Base-by-base conservation (phyloP, 345 rosid genomes). In the Turritis glabra region DNA sequence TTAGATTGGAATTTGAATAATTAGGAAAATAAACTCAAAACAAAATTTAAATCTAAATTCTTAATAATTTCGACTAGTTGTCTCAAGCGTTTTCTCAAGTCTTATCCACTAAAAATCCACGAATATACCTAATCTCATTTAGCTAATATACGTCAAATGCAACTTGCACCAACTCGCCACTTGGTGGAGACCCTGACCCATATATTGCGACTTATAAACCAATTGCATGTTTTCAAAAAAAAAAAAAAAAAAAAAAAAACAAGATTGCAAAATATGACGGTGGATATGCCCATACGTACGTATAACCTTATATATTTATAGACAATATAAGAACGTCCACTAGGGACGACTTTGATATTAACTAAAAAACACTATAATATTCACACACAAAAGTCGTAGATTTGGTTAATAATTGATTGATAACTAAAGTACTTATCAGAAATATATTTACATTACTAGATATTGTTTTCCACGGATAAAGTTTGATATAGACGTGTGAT, bases 121-220 rank as follows among this genome's bases (percentile, higher is more conserved):
- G 64, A 56, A 43, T 43, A 41, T 29, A 69, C 53, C 54, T 58
- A 58, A 33, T 71, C 56, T 70, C 43, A 5, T n/a, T 23, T 17
- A 9, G 57, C 15, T 70, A 48, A 25, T 18, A 26, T 37, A 37
- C 43, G 41, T 38, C 75, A 41, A 30, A 15, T 64, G 71, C 71
- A 73, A 73, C n/a, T 73, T 64, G 57, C 26, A 64, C 48, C 77
- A 53, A 43, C 32, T 25, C 2, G 61, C 38, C 76, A 37, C 30
- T 62, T 61, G 76, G 69, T 61, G 76, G 61, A 72, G 53, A 55
- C 56, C 65, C 65, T 61, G 53, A 55, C 56, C 65, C 65, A 70
- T 69, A 5, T 56, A 27, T 54, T 19, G 63, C 19, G 18, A 54
- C 26, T 29, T 27, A 54, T 18, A 30, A 17, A 18, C 8, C 27